Evolutionary conservation across 2,329 filamentous ascomycete species (phyloP).

Genomic region (Scedosporium dehoogii): DNA sequence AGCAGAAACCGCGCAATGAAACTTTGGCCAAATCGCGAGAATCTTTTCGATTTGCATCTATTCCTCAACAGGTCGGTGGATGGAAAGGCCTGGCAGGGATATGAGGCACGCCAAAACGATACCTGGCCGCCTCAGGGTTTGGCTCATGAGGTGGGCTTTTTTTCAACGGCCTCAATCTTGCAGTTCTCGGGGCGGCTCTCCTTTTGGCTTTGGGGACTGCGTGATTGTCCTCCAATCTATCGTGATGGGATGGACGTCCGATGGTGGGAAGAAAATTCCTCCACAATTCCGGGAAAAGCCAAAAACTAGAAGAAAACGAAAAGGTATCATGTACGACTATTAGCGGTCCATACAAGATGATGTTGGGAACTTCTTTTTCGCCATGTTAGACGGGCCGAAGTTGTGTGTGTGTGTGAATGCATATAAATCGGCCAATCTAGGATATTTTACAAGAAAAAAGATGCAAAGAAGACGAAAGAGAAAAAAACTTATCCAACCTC

Average conservation of each 20-base stretch:
- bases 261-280: background rate
- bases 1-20: too few species aligned
- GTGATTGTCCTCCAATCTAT: background rate
- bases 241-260: background rate
- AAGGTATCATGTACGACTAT: background rate
- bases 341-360: too few species aligned
- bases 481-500: background rate
- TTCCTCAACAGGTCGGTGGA: too few species aligned
- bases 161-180: too few species aligned
- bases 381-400: background rate
- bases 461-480: too few species aligned
- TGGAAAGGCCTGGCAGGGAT: background rate
- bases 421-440: background rate
- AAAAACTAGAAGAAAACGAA: background rate
- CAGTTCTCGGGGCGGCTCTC: background rate
- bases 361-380: background rate
- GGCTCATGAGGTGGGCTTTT: background rate
- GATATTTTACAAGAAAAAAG: too few species aligned
- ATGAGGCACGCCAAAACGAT: too few species aligned
- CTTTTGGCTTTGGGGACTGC: background rate
- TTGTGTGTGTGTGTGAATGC: background rate
- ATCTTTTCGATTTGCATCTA: too few species aligned
- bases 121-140: background rate
- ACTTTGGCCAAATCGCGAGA: too few species aligned
- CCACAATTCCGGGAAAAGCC: background rate